Evolutionary conservation across 768 basidiomycete species (phyloP), one percentile per base, ranked within the genome.

Genomic region (Auriscalpium orientale): DNA sequence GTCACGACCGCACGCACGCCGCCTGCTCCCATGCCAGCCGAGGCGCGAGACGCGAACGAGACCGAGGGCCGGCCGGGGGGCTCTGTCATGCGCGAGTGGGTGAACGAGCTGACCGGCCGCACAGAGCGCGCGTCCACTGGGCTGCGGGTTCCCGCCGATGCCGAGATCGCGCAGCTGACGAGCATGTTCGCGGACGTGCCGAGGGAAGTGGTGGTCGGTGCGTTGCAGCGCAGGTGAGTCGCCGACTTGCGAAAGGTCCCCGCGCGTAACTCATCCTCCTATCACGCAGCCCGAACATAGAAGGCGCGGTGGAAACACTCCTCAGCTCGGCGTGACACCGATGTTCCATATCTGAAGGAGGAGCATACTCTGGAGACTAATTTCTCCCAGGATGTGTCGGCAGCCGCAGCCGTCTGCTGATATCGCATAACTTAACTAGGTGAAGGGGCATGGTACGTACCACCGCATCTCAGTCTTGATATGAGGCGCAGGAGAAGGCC

Each of bases 151-250:
- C 88, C 91, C 1, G 78, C 78, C 22, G 88, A 91, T 37, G 74
- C 80, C 28, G 93, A 95, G 70, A 88, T 95, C 52, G 68, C 74
- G 8, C 83, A 89, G 48, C 64, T 95, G 53, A 79, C 81, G 47
- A 77, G 71, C 49, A 93, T 97, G 87, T 97, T 97, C 66, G 92
- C 93, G 20, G 81, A 88, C 65, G 65, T 89, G 33, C 79, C 80
- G 38, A 76, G 91, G 49, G 87, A 90, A 51, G 78, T 82, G 21
- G 73, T 95, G 10, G 78, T 93, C 2, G 80, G 79, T 20, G 86
- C 91, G 11, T 71, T 97, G 40, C 91, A 94, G 67, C 74, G 87
- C 68, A 94, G 87, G 92, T 91, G 64, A 64, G 81, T 59, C 36
- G 6, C 40, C 34, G 48, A 60, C 54, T 57, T 28, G 28, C 7